phyloP scores from a whole-genome alignment of 192 early-diverging fungal species.

The Thoreauomyces humboldtii region DNA sequence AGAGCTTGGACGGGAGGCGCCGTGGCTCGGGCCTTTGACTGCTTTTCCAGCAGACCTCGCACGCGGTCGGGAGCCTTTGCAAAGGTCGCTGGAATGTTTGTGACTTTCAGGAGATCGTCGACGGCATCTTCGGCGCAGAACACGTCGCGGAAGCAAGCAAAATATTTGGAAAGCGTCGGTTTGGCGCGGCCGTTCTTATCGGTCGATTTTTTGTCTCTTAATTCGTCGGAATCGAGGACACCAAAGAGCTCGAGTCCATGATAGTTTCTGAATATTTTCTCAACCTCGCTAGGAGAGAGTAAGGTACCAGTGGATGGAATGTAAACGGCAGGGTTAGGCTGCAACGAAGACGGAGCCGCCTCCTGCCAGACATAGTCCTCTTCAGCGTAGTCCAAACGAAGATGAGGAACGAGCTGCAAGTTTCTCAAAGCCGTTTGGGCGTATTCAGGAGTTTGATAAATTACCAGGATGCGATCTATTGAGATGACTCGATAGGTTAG shows the following conservation, averaged over 20 bases:
- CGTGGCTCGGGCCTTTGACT: no score
- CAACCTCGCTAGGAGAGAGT: constrained; percentile 10
- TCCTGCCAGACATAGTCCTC: constrained; percentile 15
- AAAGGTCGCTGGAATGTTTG: constrained; percentile 21
- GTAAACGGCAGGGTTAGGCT: constrained; percentile 20
- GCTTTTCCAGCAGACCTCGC: constrained; percentile 4
- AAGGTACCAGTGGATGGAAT: background rate
- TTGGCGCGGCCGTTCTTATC: background rate
- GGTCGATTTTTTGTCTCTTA: background rate
- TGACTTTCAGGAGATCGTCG: constrained; percentile 16
- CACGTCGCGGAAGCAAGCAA: constrained; percentile 26
- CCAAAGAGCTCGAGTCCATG: constrained; percentile 20
- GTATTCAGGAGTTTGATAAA: constrained; percentile 3
- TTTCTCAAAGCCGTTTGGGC: constrained; percentile 7
- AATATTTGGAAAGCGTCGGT: background rate
- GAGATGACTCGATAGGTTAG: no score
- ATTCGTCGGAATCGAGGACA: constrained; percentile 18
- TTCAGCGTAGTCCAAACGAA: background rate
- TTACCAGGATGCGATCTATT: constrained; percentile 12
- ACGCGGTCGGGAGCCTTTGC: constrained; percentile 16
- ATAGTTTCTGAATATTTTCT: constrained; percentile 24
- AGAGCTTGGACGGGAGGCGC: no score
- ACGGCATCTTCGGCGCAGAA: constrained; percentile 29
- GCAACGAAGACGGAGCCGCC: background rate
- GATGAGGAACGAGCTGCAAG: no score